These are phyloP conservation scores for Mucor circinelloides DNA, from an alignment of 371 early-diverging fungal species.

Conservation along the genomic window DNA sequence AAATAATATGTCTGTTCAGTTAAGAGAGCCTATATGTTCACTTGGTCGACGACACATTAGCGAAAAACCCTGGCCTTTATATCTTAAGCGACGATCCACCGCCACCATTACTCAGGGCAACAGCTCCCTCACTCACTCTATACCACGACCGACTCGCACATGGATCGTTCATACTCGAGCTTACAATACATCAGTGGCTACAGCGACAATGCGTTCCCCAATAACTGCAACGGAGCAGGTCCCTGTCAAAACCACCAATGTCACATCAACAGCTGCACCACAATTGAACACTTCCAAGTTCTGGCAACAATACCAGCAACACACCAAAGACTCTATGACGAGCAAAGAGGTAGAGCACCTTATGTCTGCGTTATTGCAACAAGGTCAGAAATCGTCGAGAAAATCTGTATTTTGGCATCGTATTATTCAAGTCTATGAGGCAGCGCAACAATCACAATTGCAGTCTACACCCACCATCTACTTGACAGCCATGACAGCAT, in stretches of 20 bases:
- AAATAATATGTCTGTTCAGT: constrained; percentile 43
- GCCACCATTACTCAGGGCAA: background rate
- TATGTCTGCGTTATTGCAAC: background rate
- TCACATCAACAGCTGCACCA: background rate
- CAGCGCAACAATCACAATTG: constrained; percentile 4
- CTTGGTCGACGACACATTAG: constrained; percentile 20
- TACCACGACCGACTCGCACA: background rate
- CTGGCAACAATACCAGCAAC: background rate
- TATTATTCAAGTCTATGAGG: constrained; percentile 24
- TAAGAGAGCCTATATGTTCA: constrained; percentile 44
- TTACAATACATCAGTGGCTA: background rate
- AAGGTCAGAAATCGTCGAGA: background rate
- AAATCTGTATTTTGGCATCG: constrained; percentile 32
- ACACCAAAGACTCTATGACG: background rate
- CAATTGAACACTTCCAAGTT: background rate
- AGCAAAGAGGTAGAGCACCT: background rate
- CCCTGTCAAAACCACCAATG: background rate
- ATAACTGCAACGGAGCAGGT: background rate
- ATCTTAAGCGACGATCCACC: background rate
- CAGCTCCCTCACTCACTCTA: background rate
- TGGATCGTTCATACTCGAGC: background rate
- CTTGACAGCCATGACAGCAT: constrained; percentile 28
- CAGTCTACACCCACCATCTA: constrained; percentile 20
- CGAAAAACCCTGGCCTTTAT: constrained; percentile 6
- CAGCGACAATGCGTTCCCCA: background rate